phyloP scores from a whole-genome alignment of 495 filamentous ascomycete species.

The Neurospora sp. region DNA sequence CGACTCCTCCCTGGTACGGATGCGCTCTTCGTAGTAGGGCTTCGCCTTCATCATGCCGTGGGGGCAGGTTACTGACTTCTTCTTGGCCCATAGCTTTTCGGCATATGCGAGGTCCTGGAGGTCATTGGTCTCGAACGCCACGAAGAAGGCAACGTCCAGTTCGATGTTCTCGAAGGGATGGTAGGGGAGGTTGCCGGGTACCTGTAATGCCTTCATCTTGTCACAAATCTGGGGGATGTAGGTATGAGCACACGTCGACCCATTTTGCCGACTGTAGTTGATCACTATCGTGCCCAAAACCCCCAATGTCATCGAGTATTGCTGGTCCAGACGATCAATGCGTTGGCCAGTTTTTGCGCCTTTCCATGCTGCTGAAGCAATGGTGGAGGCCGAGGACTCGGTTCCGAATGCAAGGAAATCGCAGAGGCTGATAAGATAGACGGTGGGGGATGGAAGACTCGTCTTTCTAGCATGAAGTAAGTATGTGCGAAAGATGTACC shows the following conservation, averaged over 20 bases:
- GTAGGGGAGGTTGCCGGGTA: conserved; percentile 8
- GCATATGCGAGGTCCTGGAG: conserved; percentile 34
- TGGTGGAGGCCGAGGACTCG: neutral
- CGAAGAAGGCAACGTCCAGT: conserved; percentile 25
- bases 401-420: conserved; percentile 12
- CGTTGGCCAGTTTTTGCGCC: neutral
- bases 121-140: conserved; percentile 32
- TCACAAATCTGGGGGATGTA: conserved; percentile 17
- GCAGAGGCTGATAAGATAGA: conserved; percentile 18
- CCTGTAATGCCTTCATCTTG: conserved; percentile 11
- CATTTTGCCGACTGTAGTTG: conserved; percentile 12
- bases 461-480: conserved; percentile 1
- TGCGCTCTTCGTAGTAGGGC: neutral
- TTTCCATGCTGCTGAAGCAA: conserved; percentile 12
- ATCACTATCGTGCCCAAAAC: conserved; percentile 14
- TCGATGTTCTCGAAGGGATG: conserved; percentile 12
- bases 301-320: conserved; percentile 17
- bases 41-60: neutral
- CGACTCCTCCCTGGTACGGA: neutral
- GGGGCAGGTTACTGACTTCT: neutral
- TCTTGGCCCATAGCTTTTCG: conserved; percentile 20
- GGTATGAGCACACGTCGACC: conserved; percentile 1
- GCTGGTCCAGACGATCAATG: conserved; percentile 4
- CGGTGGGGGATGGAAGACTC: conserved; percentile 5
- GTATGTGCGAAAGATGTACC: conserved; percentile 6